Evolutionary conservation across 352 stramenopile species (phyloP).

Genomic region (Pythium pectinolyticum): DNA sequence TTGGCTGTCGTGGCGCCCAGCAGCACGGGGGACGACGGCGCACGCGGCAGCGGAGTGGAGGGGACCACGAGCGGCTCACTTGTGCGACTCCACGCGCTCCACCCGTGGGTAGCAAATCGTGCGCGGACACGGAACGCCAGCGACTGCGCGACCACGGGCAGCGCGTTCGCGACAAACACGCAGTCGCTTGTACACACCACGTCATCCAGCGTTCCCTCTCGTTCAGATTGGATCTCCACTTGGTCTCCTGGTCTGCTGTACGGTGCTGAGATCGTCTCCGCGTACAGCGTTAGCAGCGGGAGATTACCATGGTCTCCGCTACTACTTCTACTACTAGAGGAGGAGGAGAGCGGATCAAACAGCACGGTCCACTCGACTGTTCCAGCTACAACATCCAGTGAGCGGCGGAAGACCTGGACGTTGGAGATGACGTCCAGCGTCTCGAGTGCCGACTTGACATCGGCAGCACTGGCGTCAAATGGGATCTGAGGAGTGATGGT

Average conservation of each 20-base stretch:
- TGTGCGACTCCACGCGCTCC: slow-evolving; percentile 56
- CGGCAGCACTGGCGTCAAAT: slow-evolving; percentile 63
- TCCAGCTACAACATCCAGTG: slow-evolving; percentile 17
- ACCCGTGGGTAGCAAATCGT: slow-evolving; percentile 32
- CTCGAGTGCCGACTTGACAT: slow-evolving; percentile 71
- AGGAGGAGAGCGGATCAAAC: slow-evolving; percentile 38
- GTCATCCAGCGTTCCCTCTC: slow-evolving; percentile 25
- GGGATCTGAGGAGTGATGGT: slow-evolving; percentile 58
- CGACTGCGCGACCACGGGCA: slow-evolving; percentile 35
- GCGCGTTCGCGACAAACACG: slow-evolving; percentile 16
- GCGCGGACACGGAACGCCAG: slow-evolving; percentile 58
- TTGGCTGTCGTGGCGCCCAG: slow-evolving; percentile 32
- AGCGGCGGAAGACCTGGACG: slow-evolving; percentile 54
- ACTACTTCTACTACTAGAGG: too few relatives aligned
- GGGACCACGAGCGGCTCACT: slow-evolving; percentile 40
- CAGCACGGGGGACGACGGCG: slow-evolving; percentile 44
- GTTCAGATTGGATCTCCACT: slow-evolving; percentile 45
- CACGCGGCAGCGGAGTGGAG: slow-evolving; percentile 35
- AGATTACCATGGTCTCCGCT: slow-evolving; percentile 37
- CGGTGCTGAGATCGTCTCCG: slow-evolving; percentile 45
- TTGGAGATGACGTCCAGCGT: slow-evolving; percentile 61
- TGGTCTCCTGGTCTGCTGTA: slow-evolving; percentile 55
- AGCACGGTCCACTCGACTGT: slow-evolving; percentile 56
- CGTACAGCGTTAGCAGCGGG: slow-evolving; percentile 51
- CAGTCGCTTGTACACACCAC: slow-evolving; percentile 34